phyloP scores from a whole-genome alignment of 2,329 filamentous ascomycete species.

The Paraphaeosphaeria minitans region DNA sequence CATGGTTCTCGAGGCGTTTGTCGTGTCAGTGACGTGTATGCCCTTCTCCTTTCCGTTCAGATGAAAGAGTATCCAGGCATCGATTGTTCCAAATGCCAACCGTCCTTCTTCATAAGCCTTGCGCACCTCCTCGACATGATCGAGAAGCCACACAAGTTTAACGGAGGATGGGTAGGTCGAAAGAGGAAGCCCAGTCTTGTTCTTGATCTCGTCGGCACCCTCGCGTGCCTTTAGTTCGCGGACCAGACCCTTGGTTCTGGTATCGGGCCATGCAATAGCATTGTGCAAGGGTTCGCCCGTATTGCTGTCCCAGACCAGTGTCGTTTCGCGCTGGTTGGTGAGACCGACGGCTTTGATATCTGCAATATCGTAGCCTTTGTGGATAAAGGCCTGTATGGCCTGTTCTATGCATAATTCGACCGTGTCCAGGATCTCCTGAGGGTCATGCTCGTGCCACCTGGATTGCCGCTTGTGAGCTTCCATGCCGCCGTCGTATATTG shows the following conservation, averaged over 20 bases:
- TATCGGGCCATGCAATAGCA: slow-evolving; percentile 90
- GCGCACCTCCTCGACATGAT: slow-evolving; percentile 71
- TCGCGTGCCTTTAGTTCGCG: slow-evolving; percentile 73
- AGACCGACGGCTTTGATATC: slow-evolving; percentile 81
- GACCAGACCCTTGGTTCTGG: slow-evolving; percentile 75
- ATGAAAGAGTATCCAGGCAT: slow-evolving; percentile 85
- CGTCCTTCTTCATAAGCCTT: slow-evolving; percentile 76
- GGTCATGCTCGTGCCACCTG: slow-evolving; percentile 91
- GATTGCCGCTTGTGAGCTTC: slow-evolving; percentile 20
- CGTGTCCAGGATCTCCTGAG: slow-evolving; percentile 73
- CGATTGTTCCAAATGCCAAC: slow-evolving; percentile 84
- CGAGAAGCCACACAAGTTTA: slow-evolving; percentile 82
- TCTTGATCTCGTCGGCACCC: slow-evolving; percentile 70
- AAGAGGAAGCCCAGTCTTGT: slow-evolving; percentile 79
- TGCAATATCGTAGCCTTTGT: slow-evolving; percentile 68
- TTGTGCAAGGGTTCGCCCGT: slow-evolving; percentile 83
- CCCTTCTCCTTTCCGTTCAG: slow-evolving; percentile 73
- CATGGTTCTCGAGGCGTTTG: slow-evolving; percentile 90
- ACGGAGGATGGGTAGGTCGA: slow-evolving; percentile 88
- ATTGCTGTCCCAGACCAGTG: slow-evolving; percentile 79
- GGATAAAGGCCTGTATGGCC: slow-evolving; percentile 72
- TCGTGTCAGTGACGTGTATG: slow-evolving; percentile 81
- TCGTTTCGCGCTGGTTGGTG: slow-evolving; percentile 90
- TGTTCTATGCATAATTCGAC: slow-evolving; percentile 81
- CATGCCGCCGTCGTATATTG: neutral